Percentiles rank a stretch among this genome's conserved stretches.
These are phyloP conservation scores for Geotrichum europaeum DNA, from an alignment of 1,139 yeast species.

Conservation along the genomic window DNA sequence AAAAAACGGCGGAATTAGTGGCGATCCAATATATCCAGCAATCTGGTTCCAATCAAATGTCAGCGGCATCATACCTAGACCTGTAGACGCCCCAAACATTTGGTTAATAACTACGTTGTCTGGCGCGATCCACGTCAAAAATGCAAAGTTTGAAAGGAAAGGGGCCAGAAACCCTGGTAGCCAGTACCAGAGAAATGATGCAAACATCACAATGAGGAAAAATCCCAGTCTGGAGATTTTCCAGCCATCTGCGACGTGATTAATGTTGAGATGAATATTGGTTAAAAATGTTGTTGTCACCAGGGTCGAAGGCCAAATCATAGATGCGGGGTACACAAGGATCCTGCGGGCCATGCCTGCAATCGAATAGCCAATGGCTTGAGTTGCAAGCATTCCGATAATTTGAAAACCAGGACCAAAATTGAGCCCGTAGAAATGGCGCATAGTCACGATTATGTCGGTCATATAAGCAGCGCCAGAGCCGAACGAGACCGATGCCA, in stretches of 20 bases:
- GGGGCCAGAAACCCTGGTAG: constrained; percentile 50
- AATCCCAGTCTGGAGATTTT: constrained; percentile 44
- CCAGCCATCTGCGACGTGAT: constrained; percentile 56
- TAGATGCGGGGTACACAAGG: constrained; percentile 55
- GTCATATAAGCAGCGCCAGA: constrained; percentile 59
- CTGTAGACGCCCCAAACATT: constrained; percentile 53
- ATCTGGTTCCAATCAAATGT: constrained; percentile 55
- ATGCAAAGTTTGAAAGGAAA: constrained; percentile 47
- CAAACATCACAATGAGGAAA: constrained; percentile 39
- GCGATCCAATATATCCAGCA: constrained; percentile 55
- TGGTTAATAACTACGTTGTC: constrained; percentile 52
- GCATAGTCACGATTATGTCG: constrained; percentile 53
- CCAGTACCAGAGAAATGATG: constrained; percentile 49
- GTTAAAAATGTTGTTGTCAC: constrained; percentile 47
- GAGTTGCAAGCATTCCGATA: constrained; percentile 49
- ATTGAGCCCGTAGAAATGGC: constrained; percentile 45
- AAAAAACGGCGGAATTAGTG: constrained; percentile 62
- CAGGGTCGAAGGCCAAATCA: constrained; percentile 58
- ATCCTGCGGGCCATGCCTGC: constrained; percentile 56
- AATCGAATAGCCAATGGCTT: constrained; percentile 57
- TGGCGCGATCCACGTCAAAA: constrained; percentile 54
- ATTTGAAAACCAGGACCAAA: constrained; percentile 49
- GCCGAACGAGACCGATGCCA: constrained; percentile 54
- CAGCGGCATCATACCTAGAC: constrained; percentile 58
- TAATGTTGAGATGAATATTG: constrained; percentile 55